These are phyloP conservation scores for Cordyceps fumosorosea DNA, from an alignment of 2,329 filamentous ascomycete species.

Conservation along the genomic window DNA sequence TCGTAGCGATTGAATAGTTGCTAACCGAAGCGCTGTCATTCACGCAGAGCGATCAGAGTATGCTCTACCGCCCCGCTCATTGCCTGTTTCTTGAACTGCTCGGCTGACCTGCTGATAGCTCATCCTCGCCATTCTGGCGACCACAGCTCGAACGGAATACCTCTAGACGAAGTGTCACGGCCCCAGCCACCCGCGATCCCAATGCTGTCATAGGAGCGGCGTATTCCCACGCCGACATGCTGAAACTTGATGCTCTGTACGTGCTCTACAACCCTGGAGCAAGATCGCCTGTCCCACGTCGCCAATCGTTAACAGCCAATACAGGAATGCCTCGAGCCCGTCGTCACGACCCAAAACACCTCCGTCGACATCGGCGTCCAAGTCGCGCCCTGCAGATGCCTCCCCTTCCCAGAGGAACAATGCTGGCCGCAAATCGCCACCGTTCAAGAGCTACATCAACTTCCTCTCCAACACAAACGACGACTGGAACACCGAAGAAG, in stretches of 20 bases:
- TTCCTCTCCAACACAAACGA: conserved; percentile 77
- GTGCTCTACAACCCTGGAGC: conserved; percentile 20
- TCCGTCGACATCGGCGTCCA: conserved; percentile 51
- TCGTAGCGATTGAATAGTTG: not conserved
- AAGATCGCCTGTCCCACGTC: not conserved
- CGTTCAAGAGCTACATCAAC: conserved; percentile 69
- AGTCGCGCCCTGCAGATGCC: conserved; percentile 44
- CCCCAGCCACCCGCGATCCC: conserved; percentile 45
- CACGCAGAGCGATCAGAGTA: conserved; percentile 57
- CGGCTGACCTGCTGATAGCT: conserved; percentile 44
- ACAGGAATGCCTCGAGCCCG: conserved; percentile 52
- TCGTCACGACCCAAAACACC: conserved; percentile 70
- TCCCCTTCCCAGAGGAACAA: conserved; percentile 49
- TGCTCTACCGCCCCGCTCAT: conserved; percentile 25
- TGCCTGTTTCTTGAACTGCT: conserved; percentile 3
- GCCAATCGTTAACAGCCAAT: conserved; percentile 14
- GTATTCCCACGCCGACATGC: conserved; percentile 92
- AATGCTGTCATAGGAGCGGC: conserved; percentile 83
- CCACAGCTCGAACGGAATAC: conserved; percentile 48
- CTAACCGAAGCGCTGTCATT: conserved; percentile 22
- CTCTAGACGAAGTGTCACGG: conserved; percentile 42
- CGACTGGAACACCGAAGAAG: conserved; percentile 73
- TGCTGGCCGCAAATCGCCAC: conserved; percentile 52
- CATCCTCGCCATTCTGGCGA: conserved; percentile 84
- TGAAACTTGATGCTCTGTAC: conserved; percentile 79